Evolutionary conservation across 495 filamentous ascomycete genomes (phyloP), one percentile per base, ranked within the genome.

Genomic region (Penicillium arizonense): DNA sequence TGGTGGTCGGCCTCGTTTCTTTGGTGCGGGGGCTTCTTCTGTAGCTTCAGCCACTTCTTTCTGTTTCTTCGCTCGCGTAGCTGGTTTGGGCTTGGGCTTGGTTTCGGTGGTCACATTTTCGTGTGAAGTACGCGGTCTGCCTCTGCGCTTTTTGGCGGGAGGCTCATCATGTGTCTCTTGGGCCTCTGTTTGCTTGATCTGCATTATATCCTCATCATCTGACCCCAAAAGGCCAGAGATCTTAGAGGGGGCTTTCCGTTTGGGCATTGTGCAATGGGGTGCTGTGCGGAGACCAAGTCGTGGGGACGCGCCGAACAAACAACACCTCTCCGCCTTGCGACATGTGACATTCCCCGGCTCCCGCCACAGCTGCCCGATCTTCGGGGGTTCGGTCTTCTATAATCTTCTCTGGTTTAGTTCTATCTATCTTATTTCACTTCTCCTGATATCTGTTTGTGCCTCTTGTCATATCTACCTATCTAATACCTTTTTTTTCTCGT

Each of bases 151-250:
- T 58, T 77, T 78, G 14, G 62, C 49, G 6, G 74, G 67, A 34
- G 68, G 75, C 47, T 74, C 70, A 16, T 58, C 59, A 32, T 55
- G 59, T 20, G 55, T 38, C 47, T 69, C 64, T 24, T 70, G 62
- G 20, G 54, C 47, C 41, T 64, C 69, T 50, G 52, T 58, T 23
- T 39, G 44, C 28, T 53, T 51, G 7, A 57, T 8, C 44, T 68
- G 64, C 47, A 71, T 71, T 28, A 76, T 73, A 68, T 87, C 84
- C 43, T 90, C 87, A 55, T 83, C 82, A 47, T 88, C 86, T 35
- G 84, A 87, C 52, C 84, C 86, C 33, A 86, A 74, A 41, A 87
- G 71, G n/a, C 75, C 80, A 53, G 86, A 80, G 21, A 89, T 59
- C 32, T 78, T 82, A 26, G 78, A 68, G 21, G 75, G 53, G n/a